Conservation (phyloP, 495 filamentous ascomycete species). For the Aspergillus campestris region DNA sequence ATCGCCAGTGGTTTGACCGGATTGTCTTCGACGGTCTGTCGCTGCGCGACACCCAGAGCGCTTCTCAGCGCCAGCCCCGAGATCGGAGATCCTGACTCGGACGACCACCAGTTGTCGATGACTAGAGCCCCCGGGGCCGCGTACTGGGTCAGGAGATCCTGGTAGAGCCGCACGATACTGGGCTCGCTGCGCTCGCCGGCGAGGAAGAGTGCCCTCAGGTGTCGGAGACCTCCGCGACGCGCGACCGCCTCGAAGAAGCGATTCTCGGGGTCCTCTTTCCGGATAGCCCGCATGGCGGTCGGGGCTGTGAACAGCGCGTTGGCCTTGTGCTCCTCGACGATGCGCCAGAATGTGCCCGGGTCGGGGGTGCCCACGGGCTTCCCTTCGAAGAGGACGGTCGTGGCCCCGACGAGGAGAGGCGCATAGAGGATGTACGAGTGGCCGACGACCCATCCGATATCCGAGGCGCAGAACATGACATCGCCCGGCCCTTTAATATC, state of each 20-base stretch:
- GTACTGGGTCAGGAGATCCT: slow-evolving; percentile 56
- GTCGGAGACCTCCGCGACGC: slow-evolving; percentile 54
- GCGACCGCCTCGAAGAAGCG: slow-evolving; percentile 52
- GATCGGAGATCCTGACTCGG: slow-evolving; percentile 84
- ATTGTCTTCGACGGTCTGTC: slow-evolving; percentile 1
- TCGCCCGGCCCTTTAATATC: slow-evolving; percentile 71
- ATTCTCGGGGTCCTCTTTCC: slow-evolving; percentile 74
- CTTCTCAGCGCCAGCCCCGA: slow-evolving; percentile 60
- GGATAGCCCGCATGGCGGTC: slow-evolving; percentile 78
- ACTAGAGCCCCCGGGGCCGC: slow-evolving; percentile 57
- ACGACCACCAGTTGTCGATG: slow-evolving; percentile 96
- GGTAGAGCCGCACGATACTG: slow-evolving; percentile 71
- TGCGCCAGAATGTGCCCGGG: slow-evolving; percentile 79
- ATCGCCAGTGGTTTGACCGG: slow-evolving; percentile 37
- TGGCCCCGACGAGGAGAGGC: slow-evolving; percentile 73
- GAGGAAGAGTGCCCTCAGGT: slow-evolving; percentile 67
- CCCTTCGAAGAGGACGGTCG: slow-evolving; percentile 84
- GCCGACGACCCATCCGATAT: slow-evolving; percentile 81
- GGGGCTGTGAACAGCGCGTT: slow-evolving; percentile 81
- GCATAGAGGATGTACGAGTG: slow-evolving; percentile 83
- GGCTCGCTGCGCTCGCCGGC: slow-evolving; percentile 88
- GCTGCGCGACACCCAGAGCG: slow-evolving; percentile 18
- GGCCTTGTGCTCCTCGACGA: slow-evolving; percentile 76
- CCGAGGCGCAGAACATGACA: slow-evolving; percentile 76
- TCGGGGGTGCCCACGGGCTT: slow-evolving; percentile 88